Base-by-base conservation (phyloP, 2,329 filamentous ascomycete genomes). In the Pleomassaria siparia region DNA sequence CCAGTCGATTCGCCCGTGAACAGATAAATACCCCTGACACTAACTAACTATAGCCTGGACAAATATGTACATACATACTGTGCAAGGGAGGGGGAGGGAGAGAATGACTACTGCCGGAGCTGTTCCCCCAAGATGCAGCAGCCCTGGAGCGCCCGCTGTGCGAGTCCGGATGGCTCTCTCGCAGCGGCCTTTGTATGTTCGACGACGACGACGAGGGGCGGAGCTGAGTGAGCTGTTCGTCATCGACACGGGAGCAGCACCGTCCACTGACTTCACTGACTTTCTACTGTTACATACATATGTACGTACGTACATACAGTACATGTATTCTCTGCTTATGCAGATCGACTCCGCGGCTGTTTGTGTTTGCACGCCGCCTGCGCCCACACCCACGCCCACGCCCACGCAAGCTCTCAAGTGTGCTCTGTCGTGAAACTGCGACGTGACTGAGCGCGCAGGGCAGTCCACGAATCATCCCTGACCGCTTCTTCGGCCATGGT, bases 351-450 rank as follows among this genome's bases (percentile, higher is more conserved):
- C 46, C 24, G 25, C 12, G 12, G 25, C 29, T 8, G 33, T 20
- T 12, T 24, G 37, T 33, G 37, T 21, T n/a, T n/a, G n/a, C n/a
- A n/a, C n/a, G n/a, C n/a, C n/a, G n/a, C n/a, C n/a, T n/a, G n/a
- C n/a, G n/a, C n/a, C n/a, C n/a, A n/a, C n/a, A 25, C 36, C 41
- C 39, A 44, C 29, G 32, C 30, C 40, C 41, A 36, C 32, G 32
- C 29, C 29, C 32, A 35, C 10, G 25, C 41, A 44, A 30, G 47
- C 50, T n/a, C n/a, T n/a, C n/a, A n/a, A n/a, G n/a, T n/a, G n/a
- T n/a, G n/a, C 44, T 44, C 48, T 48, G 44, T 36, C 41, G 41
- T 56, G 50, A 56, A 54, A 52, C 49, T 44, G 33, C 30, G 46
- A 44, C 43, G 44, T 30, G 43, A 47, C 44, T 33, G 46, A 28